Base-by-base conservation (phyloP, 139 green algal genomes). In the Tetradesmus lagerheimii region DNA sequence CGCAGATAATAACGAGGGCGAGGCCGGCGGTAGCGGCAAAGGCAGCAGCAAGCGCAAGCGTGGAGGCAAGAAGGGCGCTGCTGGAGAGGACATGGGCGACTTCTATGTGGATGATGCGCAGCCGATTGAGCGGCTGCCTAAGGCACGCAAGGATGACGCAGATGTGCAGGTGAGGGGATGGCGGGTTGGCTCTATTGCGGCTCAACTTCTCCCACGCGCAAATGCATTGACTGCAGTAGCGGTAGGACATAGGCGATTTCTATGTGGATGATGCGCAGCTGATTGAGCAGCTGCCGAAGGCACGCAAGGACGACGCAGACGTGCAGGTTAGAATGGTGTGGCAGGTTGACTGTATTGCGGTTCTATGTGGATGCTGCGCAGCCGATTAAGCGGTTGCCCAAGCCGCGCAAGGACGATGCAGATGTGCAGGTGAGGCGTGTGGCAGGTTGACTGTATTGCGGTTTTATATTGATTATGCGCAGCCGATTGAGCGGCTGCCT, bases 91-190 rank as follows among this genome's bases (percentile, higher is more conserved):
- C 23, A 80, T 80, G 62, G 64, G 38, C 11, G 83, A 88, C 64
- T 88, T 88, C 29, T 88, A 88, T 43, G 83, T 88, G 9, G 83
- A 80, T 23, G 83, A 88, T 80, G 64, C 62, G 11, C 38, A 80
- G 64, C 83, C 83, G 16, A 88, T 88, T 88, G 83, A 88, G 83
- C 67, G 83, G 27, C 23, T 88, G 29, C 83, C 62, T 0, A 88
- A 88, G 83, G 38, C 12, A 27, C 76, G 76, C 35, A 64, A 35
- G 20, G 74, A 25, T 25, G 39, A 67, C n/a, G 84, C 43, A 1
- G 84, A 74, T 50, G 43, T 75, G 14, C 20, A 71, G 85, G 85
- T 80, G 71, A 14, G 47, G 8, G 62, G n/a, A 25, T 16, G 41
- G 25, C 27, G 41, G 41, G 41, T 4, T 41, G 76, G n/a, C n/a